phyloP scores from a whole-genome alignment of 1,284 basidiomycete genomes.

The Austroboletus novae-zelandiae region DNA sequence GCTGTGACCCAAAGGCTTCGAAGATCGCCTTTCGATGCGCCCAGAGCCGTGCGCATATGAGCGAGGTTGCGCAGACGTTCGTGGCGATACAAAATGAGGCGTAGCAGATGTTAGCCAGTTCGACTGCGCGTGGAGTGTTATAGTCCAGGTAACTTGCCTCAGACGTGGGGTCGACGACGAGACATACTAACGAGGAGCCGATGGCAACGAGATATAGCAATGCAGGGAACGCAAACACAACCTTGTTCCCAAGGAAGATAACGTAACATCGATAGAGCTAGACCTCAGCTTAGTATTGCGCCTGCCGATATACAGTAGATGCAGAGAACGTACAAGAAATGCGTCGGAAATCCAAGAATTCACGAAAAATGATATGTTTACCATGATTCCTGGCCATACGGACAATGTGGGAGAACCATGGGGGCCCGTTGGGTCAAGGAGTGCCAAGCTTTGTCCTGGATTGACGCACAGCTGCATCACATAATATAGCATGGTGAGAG shows the following conservation, averaged over 20 bases:
- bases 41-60: constrained; percentile 19
- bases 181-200: constrained; percentile 15
- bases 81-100: constrained; percentile 17
- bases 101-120: constrained; percentile 11
- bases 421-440: too few species aligned
- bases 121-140: constrained; percentile 3
- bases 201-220: constrained; percentile 20
- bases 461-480: constrained; percentile 14
- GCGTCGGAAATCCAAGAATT: constrained; percentile 26
- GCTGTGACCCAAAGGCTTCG: constrained; percentile 5
- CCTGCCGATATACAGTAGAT: too few species aligned
- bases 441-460: constrained; percentile 12
- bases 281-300: background rate
- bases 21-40: constrained; percentile 12
- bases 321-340: constrained; percentile 19
- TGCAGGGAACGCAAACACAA: background rate
- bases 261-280: constrained; percentile 29
- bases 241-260: constrained; percentile 13
- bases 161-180: constrained; percentile 9
- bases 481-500: constrained; percentile 20
- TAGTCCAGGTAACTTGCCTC: constrained; percentile 7
- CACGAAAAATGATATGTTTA: constrained; percentile 13
- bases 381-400: constrained; percentile 16
- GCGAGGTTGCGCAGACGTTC: constrained; percentile 12
- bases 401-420: constrained; percentile 10